A percentile compares a stretch with the other conserved stretches of the same genome.
Conservation (phyloP, 2,329 filamentous ascomycete genomes). For the Aspergillus sp. region DNA sequence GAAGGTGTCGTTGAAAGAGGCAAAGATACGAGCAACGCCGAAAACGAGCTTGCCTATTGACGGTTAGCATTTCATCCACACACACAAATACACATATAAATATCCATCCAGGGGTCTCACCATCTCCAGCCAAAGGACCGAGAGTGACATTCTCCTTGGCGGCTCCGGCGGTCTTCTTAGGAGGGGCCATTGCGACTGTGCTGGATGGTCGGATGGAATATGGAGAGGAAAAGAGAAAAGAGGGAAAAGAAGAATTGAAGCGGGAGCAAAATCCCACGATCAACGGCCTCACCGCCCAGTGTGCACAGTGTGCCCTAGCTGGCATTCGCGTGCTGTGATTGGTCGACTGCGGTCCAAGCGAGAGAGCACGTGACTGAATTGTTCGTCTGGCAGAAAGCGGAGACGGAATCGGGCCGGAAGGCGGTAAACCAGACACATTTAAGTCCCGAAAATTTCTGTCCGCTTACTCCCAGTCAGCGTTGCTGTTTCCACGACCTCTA, state of each 20-base stretch:
- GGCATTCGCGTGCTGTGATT: conserved; percentile 18
- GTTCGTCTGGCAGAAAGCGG: conserved; percentile 7
- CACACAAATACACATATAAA: too few species aligned
- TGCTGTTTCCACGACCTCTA: not conserved
- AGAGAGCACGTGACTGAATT: not conserved
- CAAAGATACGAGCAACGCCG: conserved; percentile 96
- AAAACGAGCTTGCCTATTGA: conserved; percentile 78
- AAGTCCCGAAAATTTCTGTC: not conserved
- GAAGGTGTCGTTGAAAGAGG: conserved; percentile 87
- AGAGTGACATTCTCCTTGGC: conserved; percentile 96
- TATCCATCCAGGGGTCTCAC: conserved; percentile 38
- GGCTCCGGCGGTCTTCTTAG: conserved; percentile 72
- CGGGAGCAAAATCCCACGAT: conserved; percentile 16
- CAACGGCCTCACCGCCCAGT: too few species aligned
- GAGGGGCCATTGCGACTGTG: conserved; percentile 74
- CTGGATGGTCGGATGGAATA: conserved; percentile 38
- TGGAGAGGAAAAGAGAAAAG: conserved; percentile 22
- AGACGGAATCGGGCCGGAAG: conserved; percentile 16
- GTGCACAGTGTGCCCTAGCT: conserved; percentile 31
- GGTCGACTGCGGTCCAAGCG: conserved; percentile 8
- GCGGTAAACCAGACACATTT: not conserved
- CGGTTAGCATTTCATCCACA: too few species aligned
- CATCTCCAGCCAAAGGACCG: conserved; percentile 93
- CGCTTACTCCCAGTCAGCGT: not conserved
- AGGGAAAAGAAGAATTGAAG: conserved; percentile 15